Conservation (phyloP, 2,329 filamentous ascomycete species). For the Ceratocystis colombiana region DNA sequence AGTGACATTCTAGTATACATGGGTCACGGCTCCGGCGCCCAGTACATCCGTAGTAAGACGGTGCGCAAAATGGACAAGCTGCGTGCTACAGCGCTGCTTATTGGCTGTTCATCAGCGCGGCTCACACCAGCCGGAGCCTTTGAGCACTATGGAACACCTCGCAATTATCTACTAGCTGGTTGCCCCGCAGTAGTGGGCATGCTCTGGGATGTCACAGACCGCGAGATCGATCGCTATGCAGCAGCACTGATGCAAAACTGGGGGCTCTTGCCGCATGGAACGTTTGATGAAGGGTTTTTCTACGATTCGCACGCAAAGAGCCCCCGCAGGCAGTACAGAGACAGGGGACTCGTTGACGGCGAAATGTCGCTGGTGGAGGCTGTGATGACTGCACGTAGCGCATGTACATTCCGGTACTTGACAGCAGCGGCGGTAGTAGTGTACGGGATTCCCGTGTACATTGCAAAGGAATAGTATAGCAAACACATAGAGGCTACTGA, state of each 20-base stretch:
- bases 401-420: constrained; percentile 81
- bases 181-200: constrained; percentile 81
- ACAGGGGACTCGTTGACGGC: constrained; percentile 31
- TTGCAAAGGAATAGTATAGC: constrained; percentile 33
- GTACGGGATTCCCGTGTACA: constrained; percentile 88
- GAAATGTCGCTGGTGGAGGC: constrained; percentile 63
- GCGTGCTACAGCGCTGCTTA: constrained; percentile 68
- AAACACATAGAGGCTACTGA: no score
- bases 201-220: constrained; percentile 95
- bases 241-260: constrained; percentile 70
- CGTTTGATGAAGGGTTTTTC: constrained; percentile 39
- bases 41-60: constrained; percentile 80
- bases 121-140: constrained; percentile 61
- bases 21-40: constrained; percentile 86
- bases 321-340: constrained; percentile 60
- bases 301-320: constrained; percentile 69
- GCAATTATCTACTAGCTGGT: constrained; percentile 85
- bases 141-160: constrained; percentile 79
- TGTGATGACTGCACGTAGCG: constrained; percentile 60
- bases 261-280: constrained; percentile 56
- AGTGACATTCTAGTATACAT: constrained; percentile 82
- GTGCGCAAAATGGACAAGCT: constrained; percentile 70
- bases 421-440: constrained; percentile 90
- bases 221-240: constrained; percentile 90
- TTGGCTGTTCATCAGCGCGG: constrained; percentile 85